Base-by-base conservation (phyloP, 1,284 basidiomycete genomes). In the Waitea zeae region DNA sequence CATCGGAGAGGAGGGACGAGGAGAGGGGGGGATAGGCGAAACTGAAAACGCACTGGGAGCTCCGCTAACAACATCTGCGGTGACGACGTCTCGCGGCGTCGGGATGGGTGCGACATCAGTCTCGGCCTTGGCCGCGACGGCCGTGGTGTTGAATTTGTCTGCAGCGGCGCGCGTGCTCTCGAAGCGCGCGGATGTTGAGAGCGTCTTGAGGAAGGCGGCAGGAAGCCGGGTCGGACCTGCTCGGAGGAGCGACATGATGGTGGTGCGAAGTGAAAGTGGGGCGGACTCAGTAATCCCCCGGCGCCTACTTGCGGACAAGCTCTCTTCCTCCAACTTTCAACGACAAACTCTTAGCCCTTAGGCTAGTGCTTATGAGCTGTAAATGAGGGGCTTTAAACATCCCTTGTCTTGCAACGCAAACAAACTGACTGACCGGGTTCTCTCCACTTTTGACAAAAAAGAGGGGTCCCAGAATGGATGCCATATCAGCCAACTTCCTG, bases 21-120 rank as follows among this genome's bases (percentile, higher is more conserved):
- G n/a, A n/a, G n/a, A n/a, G n/a, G n/a, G n/a, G n/a, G n/a, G n/a
- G n/a, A n/a, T n/a, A n/a, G n/a, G n/a, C n/a, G n/a, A n/a, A n/a
- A n/a, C n/a, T n/a, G n/a, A n/a, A n/a, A n/a, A n/a, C n/a, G n/a
- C n/a, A n/a, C 82, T 49, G 39, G 82, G 82, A 42, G 80, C 81
- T 46, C 82, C 82, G 44, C 79, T 84, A 44, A 81, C 70, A 12
- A 69, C 61, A 48, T 84, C 80, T 33, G 82, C 82, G 30, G 74
- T 68, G 41, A 78, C 50, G 40, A 82, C 61, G 50, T 80, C 78
- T 39, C 24, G 24, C n/a, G 53, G 50, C 28, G 47, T 46, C 20
- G 54, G 57, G 17, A 51, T 41, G 31, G 52, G 46, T 15, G 50
- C 46, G 24, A 58, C 48, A 27, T 52, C 67, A 55, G 47, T 56